Evolutionary conservation across 225 moss, liverwort and hornwort genomes (phyloP).

Genomic region (Pseudisothecium myosuroides): DNA sequence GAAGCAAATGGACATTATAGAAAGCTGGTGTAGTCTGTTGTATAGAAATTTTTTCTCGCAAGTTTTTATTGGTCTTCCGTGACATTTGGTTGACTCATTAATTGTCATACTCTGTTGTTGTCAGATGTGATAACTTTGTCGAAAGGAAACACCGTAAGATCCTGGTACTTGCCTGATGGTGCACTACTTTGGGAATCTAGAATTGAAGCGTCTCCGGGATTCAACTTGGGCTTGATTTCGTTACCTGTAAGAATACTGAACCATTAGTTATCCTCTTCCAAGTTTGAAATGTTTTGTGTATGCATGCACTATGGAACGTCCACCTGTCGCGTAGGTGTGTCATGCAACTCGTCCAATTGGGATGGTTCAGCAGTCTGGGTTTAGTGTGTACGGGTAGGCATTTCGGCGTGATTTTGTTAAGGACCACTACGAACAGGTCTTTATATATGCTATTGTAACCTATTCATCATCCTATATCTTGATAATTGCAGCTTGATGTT

Average conservation of each 20-base stretch:
- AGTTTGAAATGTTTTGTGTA: neutral
- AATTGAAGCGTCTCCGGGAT: slow-evolving; percentile 40
- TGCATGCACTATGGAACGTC: neutral
- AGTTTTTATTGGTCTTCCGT: neutral
- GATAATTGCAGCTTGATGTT: slow-evolving; percentile 56
- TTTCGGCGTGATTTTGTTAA: neutral
- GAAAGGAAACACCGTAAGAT: slow-evolving; percentile 64
- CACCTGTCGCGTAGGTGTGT: neutral
- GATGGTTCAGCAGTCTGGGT: neutral
- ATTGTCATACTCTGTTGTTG: neutral
- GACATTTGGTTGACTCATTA: neutral
- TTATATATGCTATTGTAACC: neutral
- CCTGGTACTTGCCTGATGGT: slow-evolving; percentile 92
- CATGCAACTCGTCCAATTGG: neutral
- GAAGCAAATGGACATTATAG: neutral
- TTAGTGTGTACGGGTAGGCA: neutral
- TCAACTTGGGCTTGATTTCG: slow-evolving; percentile 45
- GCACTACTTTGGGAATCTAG: slow-evolving; percentile 78
- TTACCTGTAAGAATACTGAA: slow-evolving; percentile 41
- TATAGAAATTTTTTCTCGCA: neutral
- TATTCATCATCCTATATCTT: neutral
- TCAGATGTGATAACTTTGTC: slow-evolving; percentile 83
- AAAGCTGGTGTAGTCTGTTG: neutral
- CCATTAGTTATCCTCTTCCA: neutral
- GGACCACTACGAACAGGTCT: neutral